A percentile compares a stretch with the other conserved stretches of the same genome.
Evolutionary conservation across 2,329 filamentous ascomycete species (phyloP).

Genomic region (Fusarium goolgardi): DNA sequence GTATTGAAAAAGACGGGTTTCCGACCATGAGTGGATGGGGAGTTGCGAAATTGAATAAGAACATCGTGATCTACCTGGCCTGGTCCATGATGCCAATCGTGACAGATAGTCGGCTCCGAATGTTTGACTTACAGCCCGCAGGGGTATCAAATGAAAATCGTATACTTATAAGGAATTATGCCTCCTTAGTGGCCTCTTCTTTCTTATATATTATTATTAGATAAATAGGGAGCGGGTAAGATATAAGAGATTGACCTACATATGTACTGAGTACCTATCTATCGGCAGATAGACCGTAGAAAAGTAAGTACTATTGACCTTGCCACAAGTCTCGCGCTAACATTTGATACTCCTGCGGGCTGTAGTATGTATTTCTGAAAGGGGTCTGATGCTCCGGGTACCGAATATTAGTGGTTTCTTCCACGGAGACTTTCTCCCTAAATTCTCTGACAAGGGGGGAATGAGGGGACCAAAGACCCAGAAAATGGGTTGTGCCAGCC

Average conservation of each 20-base stretch:
- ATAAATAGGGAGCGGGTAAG: too few relatives aligned
- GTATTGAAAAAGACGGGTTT: neutral
- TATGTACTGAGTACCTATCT: too few relatives aligned
- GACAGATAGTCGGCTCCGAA: constrained; percentile 22
- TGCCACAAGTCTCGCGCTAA: too few relatives aligned
- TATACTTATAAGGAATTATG: too few relatives aligned
- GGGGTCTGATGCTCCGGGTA: neutral
- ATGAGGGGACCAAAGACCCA: constrained; percentile 7
- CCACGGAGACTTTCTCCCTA: constrained; percentile 17
- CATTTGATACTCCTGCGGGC: too few relatives aligned
- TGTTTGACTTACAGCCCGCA: constrained; percentile 5
- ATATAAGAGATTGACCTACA: too few relatives aligned
- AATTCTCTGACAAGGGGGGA: neutral
- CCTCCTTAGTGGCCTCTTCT: too few relatives aligned
- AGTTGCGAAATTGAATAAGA: neutral
- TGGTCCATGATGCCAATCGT: neutral
- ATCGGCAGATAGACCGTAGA: too few relatives aligned
- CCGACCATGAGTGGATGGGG: neutral
- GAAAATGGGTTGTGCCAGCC: constrained; percentile 25
- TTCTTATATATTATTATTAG: too few relatives aligned
- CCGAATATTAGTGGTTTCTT: constrained; percentile 8
- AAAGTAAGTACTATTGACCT: too few relatives aligned
- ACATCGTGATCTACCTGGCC: neutral
- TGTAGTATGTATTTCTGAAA: neutral
- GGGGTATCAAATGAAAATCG: too few relatives aligned